Evolutionary conservation across 371 early-diverging fungal genomes (phyloP).

Genomic region (Mucor saturninus): DNA sequence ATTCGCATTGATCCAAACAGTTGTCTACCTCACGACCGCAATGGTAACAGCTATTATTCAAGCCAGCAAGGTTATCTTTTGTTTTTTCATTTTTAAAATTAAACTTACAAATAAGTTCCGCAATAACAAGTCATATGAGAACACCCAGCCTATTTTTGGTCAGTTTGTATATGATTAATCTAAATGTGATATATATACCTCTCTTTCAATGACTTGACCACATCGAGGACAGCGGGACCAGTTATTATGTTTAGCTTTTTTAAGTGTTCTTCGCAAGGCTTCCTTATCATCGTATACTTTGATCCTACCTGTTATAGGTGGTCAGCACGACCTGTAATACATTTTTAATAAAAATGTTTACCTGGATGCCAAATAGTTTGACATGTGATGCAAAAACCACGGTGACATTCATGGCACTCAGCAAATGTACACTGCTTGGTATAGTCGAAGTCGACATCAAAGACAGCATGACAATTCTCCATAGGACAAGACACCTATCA

Average conservation of each 20-base stretch:
- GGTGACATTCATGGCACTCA: constrained; percentile 26
- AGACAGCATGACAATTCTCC: constrained; percentile 14
- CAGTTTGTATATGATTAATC: not conserved
- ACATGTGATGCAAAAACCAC: constrained; percentile 29
- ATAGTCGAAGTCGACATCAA: constrained; percentile 13
- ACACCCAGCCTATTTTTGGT: not conserved
- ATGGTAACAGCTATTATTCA: not conserved
- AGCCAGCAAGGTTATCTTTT: not conserved
- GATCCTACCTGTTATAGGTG: constrained; percentile 10
- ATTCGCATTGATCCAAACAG: not conserved
- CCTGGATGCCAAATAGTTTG: constrained; percentile 4
- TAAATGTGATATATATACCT: not conserved
- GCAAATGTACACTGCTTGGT: constrained; percentile 20
- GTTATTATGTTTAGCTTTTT: constrained; percentile 2
- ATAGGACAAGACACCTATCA: constrained; percentile 25
- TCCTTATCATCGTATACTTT: constrained; percentile 18
- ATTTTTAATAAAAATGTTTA: not conserved
- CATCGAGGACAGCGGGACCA: constrained; percentile 29
- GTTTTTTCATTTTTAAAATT: not conserved
- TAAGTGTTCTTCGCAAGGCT: constrained; percentile 4
- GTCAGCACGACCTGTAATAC: not conserved
- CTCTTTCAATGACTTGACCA: constrained; percentile 13
- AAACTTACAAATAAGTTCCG: not conserved
- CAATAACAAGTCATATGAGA: not conserved
- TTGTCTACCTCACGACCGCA: not conserved